Conservation (phyloP, 169 alveolate species). For the Sarcocystis neurona region DNA sequence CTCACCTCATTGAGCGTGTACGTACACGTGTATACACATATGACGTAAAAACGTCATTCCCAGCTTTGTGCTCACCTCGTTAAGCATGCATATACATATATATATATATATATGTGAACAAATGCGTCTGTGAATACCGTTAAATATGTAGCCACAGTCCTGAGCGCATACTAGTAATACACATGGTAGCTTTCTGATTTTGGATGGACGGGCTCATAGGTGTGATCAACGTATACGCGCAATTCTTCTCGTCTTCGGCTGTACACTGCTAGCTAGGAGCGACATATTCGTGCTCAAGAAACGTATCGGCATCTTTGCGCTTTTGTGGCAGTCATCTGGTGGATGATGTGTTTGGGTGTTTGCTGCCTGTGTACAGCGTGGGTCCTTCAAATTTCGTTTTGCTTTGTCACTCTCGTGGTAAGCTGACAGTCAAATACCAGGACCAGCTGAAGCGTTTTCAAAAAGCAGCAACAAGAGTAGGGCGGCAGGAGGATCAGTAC, state of each 20-base stretch:
- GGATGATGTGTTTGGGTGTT: neutral
- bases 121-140: neutral
- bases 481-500: too few species aligned
- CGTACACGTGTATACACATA: too few species aligned
- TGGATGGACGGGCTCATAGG: too few species aligned
- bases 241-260: too few species aligned
- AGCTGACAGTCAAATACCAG: neutral
- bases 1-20: too few species aligned
- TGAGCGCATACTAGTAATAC: neutral
- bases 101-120: neutral
- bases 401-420: conserved; percentile 32
- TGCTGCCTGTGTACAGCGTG: conserved; percentile 1
- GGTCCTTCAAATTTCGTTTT: neutral
- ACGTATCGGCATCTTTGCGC: neutral
- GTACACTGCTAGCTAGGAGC: too few species aligned
- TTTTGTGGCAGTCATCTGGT: neutral
- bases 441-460: too few species aligned
- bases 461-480: too few species aligned
- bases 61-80: too few species aligned
- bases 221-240: too few species aligned
- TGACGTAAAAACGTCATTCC: too few species aligned
- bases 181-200: neutral
- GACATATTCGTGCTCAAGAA: too few species aligned
- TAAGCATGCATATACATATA: neutral
- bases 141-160: neutral